phyloP scores from a whole-genome alignment of 2,329 filamentous ascomycete genomes.

The Verticillium albo-atrum region DNA sequence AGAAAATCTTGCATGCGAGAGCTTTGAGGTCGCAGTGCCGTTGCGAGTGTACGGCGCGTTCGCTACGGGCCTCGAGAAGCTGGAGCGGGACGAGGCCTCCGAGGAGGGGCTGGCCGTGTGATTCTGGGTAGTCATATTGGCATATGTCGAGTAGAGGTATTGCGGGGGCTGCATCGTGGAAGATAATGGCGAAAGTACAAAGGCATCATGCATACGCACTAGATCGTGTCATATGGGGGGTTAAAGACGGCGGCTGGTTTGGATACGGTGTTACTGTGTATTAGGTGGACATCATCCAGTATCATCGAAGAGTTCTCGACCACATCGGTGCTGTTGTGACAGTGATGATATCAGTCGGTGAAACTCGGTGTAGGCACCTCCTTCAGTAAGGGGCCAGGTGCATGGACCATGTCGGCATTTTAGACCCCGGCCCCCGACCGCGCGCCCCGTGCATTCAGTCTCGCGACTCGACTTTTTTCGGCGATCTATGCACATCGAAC shows the following conservation, averaged over 20 bases:
- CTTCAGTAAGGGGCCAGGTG: not conserved
- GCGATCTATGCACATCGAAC: not conserved
- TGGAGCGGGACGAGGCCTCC: constrained; percentile 50
- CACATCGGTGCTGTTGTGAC: too few relatives aligned
- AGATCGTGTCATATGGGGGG: not conserved
- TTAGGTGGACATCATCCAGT: not conserved
- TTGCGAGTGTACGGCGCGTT: constrained; percentile 72
- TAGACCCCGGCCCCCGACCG: not conserved
- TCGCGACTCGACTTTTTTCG: not conserved
- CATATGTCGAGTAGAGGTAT: not conserved
- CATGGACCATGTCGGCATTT: not conserved
- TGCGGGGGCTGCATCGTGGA: not conserved
- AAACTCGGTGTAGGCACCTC: not conserved
- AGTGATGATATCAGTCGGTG: not conserved
- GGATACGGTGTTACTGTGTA: not conserved
- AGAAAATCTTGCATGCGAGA: constrained; percentile 77
- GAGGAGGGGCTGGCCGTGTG: constrained; percentile 40
- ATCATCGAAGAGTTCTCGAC: not conserved
- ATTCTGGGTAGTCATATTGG: constrained; percentile 2
- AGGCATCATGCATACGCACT: not conserved
- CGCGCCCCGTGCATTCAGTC: not conserved
- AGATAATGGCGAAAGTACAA: not conserved
- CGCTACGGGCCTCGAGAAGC: constrained; percentile 49
- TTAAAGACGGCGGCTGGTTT: not conserved
- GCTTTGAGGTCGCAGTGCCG: constrained; percentile 84